Conservation (phyloP, 2,329 filamentous ascomycete genomes). For the Salinomyces thailandicus region DNA sequence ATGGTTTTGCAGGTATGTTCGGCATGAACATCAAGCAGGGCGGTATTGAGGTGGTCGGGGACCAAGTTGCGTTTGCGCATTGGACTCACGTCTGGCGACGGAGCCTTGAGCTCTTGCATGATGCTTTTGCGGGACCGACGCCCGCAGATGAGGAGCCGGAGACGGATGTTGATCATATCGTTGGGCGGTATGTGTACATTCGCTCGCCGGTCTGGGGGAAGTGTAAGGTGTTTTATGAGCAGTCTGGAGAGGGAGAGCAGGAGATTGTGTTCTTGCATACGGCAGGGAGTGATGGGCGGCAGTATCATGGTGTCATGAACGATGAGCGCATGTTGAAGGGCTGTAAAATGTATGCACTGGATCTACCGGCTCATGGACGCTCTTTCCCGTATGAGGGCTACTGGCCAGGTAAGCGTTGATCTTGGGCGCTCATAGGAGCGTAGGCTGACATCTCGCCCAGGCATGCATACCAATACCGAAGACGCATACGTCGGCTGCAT, state of each 20-base stretch:
- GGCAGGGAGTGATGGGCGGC: constrained; percentile 36
- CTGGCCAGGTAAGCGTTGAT: constrained; percentile 12
- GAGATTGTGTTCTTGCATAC: constrained; percentile 31
- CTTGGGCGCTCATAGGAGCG: background rate
- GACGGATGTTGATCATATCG: constrained; percentile 34
- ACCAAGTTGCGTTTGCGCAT: constrained; percentile 35
- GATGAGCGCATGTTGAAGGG: constrained; percentile 36
- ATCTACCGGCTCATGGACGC: constrained; percentile 40
- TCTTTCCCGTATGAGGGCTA: constrained; percentile 37
- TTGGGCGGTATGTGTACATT: constrained; percentile 39
- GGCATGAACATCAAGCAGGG: constrained; percentile 41
- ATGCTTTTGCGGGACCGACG: constrained; percentile 37
- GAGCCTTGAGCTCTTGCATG: constrained; percentile 39
- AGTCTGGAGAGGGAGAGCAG: constrained; percentile 36
- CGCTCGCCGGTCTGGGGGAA: constrained; percentile 37
- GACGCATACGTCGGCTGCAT: constrained; percentile 38
- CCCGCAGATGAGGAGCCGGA: constrained; percentile 31
- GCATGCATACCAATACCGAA: constrained; percentile 39
- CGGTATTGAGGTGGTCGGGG: constrained; percentile 38
- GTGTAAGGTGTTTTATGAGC: constrained; percentile 42
- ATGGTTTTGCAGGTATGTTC: constrained; percentile 21
- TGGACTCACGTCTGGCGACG: constrained; percentile 40
- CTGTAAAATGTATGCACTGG: constrained; percentile 41
- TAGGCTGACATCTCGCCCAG: constrained; percentile 15
- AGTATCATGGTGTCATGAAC: constrained; percentile 45